Evolutionary conservation across 495 filamentous ascomycete genomes (phyloP).

Genomic region (Talaromyces proteolyticus): DNA sequence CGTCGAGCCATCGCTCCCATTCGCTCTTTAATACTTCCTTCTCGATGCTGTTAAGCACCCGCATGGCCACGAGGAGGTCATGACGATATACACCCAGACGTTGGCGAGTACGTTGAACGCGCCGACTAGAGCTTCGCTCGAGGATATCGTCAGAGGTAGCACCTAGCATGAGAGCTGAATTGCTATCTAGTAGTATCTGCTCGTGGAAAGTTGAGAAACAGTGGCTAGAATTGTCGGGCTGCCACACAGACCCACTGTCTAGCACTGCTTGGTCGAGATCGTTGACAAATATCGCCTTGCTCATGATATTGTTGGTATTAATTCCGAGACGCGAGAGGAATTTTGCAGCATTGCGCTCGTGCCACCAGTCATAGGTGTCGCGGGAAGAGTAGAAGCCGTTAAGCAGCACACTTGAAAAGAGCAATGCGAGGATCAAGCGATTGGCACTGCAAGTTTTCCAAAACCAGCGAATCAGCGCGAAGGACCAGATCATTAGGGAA

Average conservation of each 20-base stretch:
- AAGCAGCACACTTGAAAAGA: slow-evolving; percentile 58
- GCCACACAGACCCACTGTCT: slow-evolving; percentile 30
- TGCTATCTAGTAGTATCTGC: slow-evolving; percentile 25
- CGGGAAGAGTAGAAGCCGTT: slow-evolving; percentile 69
- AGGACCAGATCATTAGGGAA: slow-evolving; percentile 67
- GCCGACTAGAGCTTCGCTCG: slow-evolving; percentile 54
- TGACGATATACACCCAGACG: slow-evolving; percentile 82
- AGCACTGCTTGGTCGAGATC: slow-evolving; percentile 70
- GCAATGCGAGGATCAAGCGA: slow-evolving; percentile 61
- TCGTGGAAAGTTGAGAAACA: slow-evolving; percentile 43
- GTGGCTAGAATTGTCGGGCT: slow-evolving; percentile 28
- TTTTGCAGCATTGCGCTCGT: slow-evolving; percentile 67
- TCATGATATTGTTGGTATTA: slow-evolving; percentile 71
- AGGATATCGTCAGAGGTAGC: slow-evolving; percentile 27
- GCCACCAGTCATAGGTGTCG: slow-evolving; percentile 72
- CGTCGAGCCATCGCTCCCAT: slow-evolving; percentile 84
- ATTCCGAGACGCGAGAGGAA: slow-evolving; percentile 82
- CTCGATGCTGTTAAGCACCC: slow-evolving; percentile 86
- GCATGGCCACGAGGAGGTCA: slow-evolving; percentile 84
- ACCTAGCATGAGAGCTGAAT: slow-evolving; percentile 24
- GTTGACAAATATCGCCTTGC: slow-evolving; percentile 72
- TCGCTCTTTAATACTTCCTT: slow-evolving; percentile 74
- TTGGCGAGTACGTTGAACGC: slow-evolving; percentile 72
- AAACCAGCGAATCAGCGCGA: slow-evolving; percentile 53
- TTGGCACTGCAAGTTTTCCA: slow-evolving; percentile 71